Conservation (phyloP, 495 filamentous ascomycete genomes). For the Penicillium fimorum region DNA sequence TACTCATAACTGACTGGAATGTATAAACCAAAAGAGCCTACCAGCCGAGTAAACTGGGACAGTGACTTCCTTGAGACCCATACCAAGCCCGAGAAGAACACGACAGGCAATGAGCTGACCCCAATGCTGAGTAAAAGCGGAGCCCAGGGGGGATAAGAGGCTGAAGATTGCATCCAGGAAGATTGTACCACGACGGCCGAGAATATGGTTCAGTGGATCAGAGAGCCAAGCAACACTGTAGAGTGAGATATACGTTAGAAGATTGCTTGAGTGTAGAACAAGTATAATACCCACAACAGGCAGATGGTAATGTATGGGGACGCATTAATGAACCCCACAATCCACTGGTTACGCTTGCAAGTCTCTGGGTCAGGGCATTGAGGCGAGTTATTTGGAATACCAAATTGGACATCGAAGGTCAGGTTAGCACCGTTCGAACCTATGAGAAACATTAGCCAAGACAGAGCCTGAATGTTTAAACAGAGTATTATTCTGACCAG, state of each 20-base stretch:
- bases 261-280: neutral
- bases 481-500: conserved; percentile 28
- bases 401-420: conserved; percentile 56
- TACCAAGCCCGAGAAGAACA: conserved; percentile 68
- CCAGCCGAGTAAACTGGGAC: conserved; percentile 71
- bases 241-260: neutral
- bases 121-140: conserved; percentile 65
- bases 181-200: conserved; percentile 68
- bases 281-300: conserved; percentile 32
- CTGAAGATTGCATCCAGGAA: conserved; percentile 66
- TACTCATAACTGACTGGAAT: neutral
- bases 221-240: conserved; percentile 65
- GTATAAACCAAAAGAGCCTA: neutral
- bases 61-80: conserved; percentile 57
- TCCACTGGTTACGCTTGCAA: conserved; percentile 39
- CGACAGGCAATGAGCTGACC: conserved; percentile 59
- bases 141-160: conserved; percentile 60
- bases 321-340: conserved; percentile 48
- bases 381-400: conserved; percentile 36
- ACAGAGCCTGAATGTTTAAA: neutral
- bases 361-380: conserved; percentile 37
- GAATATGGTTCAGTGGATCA: conserved; percentile 63
- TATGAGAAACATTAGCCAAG: conserved; percentile 10
- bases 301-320: conserved; percentile 44
- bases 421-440: conserved; percentile 74